Base-by-base conservation (phyloP, 2,329 filamentous ascomycete genomes). In the Aspergillus terreus region DNA sequence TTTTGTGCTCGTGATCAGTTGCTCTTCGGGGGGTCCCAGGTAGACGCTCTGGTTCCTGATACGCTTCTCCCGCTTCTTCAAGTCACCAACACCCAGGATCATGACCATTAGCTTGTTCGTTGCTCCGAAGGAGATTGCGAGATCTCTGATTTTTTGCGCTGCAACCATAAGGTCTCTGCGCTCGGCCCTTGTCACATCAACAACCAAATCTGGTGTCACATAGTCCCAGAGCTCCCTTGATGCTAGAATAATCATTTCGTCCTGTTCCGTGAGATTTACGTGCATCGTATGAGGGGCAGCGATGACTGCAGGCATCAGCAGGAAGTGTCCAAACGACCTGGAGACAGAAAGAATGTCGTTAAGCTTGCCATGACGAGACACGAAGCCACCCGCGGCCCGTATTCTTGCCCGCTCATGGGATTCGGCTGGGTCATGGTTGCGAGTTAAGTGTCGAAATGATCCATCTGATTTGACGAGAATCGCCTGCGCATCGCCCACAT, bases 101-200 rank as follows among this genome's bases (percentile, higher is more conserved):
- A 97, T 97, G 42, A 99, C 90, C 92, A 97, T 97, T 57, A 97
- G 89, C 75, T 99, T 99, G 65, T 87, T 87, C 1, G 86, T 92
- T 11, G 92, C 90, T 48, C 94, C 94, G 68, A 96, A 97, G 1
- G 92, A 90, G 67, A 99, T 96, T 40, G 94, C 94, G 49, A 97
- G 78, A 74, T 99, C 94, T 52, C 94, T 85, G 30, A 99, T 81
- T 73, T 95, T 96, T 69, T 97, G 92, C 4, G 94, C 88, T 14
- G 92, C 94, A 49, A 90, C 83, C 94, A 99, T 99, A 42, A 96
- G 79, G 68, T 99, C 92, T 43, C 83, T 82, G 6, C 91, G 85
- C 71, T 96, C 92, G 21, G 87, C 87, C 55, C 92, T 82, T 15
- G 90, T 91, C 49, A 97, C 86, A 68, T 99, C 95, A 21, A 96